Conservation (phyloP, 225 moss, liverwort and hornwort genomes). For the Straminergon stramineum region DNA sequence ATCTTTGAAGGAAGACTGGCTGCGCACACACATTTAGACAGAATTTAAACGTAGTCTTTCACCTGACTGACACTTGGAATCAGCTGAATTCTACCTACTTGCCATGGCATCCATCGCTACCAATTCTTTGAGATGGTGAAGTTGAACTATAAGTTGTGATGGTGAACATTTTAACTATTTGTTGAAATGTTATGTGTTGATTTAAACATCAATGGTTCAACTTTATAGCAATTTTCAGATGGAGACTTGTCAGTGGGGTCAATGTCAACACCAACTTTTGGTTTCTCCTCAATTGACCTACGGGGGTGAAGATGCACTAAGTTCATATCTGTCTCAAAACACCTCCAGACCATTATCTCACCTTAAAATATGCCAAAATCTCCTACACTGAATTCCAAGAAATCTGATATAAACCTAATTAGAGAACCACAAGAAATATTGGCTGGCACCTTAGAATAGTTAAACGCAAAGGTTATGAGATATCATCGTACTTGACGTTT, state of each 20-base stretch:
- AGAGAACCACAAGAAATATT: neutral
- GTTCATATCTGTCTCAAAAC: neutral
- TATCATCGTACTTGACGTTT: neutral
- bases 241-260: neutral
- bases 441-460: neutral
- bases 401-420: neutral
- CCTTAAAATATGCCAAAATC: neutral
- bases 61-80: neutral
- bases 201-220: neutral
- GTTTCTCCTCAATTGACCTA: neutral
- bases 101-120: neutral
- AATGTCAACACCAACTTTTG: neutral
- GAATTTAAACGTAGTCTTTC: neutral
- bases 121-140: neutral
- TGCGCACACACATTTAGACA: neutral
- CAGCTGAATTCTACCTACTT: neutral
- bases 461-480: neutral
- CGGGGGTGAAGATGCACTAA: neutral
- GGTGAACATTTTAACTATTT: neutral
- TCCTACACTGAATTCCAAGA: neutral
- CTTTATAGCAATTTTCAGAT: neutral
- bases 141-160: neutral
- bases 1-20: slow-evolving; percentile 2
- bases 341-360: neutral
- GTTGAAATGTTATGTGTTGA: neutral